Conservation (phyloP, 2,329 filamentous ascomycete genomes). For the Aureobasidium sp. region DNA sequence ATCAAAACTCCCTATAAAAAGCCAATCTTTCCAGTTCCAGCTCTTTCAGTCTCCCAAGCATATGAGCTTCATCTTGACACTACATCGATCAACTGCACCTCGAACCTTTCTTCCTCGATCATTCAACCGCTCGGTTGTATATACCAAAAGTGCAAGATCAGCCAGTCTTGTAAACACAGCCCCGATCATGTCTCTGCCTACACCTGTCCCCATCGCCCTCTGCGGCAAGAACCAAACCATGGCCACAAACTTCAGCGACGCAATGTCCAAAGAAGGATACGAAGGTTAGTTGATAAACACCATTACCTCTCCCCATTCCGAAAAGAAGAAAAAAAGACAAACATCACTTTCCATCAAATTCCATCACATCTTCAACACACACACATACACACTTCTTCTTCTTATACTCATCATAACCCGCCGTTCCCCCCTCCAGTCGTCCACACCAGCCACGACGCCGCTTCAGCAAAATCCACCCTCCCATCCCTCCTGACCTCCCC, state of each 20-base stretch:
- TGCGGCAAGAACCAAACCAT: conserved; percentile 12
- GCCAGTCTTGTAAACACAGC: background rate
- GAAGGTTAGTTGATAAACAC: conserved; percentile 5
- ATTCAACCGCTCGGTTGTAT: background rate
- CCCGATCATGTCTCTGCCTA: conserved; percentile 9
- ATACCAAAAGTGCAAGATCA: background rate
- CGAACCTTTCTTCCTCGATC: background rate
- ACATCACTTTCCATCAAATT: background rate
- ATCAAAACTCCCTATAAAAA: no score
- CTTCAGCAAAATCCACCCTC: conserved; percentile 1
- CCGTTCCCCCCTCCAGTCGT: background rate
- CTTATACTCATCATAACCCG: no score
- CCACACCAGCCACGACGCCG: conserved; percentile 8
- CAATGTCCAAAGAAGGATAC: background rate
- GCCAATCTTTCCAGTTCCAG: no score
- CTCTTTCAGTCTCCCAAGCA: no score
- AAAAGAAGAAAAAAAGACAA: background rate
- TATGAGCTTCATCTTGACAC: background rate
- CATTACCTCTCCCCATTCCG: background rate
- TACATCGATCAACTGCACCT: background rate
- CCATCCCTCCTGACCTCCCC: conserved; percentile 1
- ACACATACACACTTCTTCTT: background rate
- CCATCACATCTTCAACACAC: background rate
- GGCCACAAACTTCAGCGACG: conserved; percentile 5
- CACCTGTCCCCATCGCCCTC: conserved; percentile 6